Evolutionary conservation across 1,284 basidiomycete species (phyloP).

Genomic region (Heterobasidion occidentale): DNA sequence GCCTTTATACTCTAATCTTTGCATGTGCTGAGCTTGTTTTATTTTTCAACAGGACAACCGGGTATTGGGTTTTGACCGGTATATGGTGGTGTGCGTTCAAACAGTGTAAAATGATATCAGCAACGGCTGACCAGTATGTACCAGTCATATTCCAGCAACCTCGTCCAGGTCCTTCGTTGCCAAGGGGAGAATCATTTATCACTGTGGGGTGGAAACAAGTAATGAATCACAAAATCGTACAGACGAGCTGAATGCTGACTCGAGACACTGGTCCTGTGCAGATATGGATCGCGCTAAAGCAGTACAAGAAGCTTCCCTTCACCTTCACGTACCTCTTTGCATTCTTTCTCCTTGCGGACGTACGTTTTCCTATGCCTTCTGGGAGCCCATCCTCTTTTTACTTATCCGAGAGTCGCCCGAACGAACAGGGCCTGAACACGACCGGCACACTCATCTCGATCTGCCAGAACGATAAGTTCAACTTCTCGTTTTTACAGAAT

Average conservation of each 20-base stretch:
- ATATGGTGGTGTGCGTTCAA: conserved; percentile 71
- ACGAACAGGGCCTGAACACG: conserved; percentile 61
- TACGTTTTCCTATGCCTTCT: conserved; percentile 20
- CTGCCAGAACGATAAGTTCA: conserved; percentile 72
- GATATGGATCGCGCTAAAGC: conserved; percentile 64
- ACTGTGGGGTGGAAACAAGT: conserved; percentile 81
- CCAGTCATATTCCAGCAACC: conserved; percentile 71
- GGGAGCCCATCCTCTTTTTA: not conserved
- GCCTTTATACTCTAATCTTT: not conserved
- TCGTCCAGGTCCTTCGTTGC: conserved; percentile 65
- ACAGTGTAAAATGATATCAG: too few species aligned
- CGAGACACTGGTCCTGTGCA: conserved; percentile 14
- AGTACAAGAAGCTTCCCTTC: conserved; percentile 66
- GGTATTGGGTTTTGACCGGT: conserved; percentile 67
- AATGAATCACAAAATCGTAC: not conserved
- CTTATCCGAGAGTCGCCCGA: not conserved
- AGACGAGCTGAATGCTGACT: not conserved
- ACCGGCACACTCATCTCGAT: conserved; percentile 71
- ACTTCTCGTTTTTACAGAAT: conserved; percentile 66
- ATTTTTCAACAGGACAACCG: conserved; percentile 44
- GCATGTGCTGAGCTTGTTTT: conserved; percentile 1
- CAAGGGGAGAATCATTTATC: conserved; percentile 63
- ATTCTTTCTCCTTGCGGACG: conserved; percentile 75
- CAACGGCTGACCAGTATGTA: not conserved
- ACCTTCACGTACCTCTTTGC: conserved; percentile 72